Evolutionary conservation across 164 flowering plant genomes (phyloP), one percentile per base, ranked within the genome.

Genomic region (Cinnamomum chago): DNA sequence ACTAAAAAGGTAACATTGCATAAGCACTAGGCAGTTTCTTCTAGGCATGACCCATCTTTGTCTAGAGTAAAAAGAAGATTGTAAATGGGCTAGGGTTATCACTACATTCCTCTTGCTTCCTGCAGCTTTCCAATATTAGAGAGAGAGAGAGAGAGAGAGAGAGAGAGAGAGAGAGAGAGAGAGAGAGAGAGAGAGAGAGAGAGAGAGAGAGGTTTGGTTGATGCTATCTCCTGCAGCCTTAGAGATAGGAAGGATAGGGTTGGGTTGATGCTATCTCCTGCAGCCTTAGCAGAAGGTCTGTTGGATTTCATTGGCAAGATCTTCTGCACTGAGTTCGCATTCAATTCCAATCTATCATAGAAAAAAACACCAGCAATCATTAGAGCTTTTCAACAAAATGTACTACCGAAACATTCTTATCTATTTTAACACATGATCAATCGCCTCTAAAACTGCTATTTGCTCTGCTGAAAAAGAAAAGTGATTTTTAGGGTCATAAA

Each of bases 251-350:
- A n/a, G n/a, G 3, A 3, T 30, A 30, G 35, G 30, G 60, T 15
- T 22, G 17, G 60, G 64, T 15, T 65, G 70, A 27, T 14, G 13
- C 67, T 58, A 50, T 17, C 12, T 66, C 27, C 58, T 58, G 70
- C 22, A 64, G 62, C 30, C 52, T 70, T 80, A 87, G 86, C 90
- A 81, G 87, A 95, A 93, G 51, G 98, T 95, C 80, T 86, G 92
- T 81, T 93, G 99, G 76, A 95, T 85, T 78, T 85, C 92, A 27
- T 87, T 89, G 72, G 97, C 99, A 2, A 95, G 89, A 69, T 95
- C 99, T 76, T 93, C 98, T 0, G 94, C 99, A 77, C 98, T 95
- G 5, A 95, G 95, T 70, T 85, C 83, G 86, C 99, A 95, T 80
- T 95, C 95, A 78, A 93, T 88, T 86, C 99, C 99, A 75, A 95